A percentile compares a stretch with the other conserved stretches of the same genome.
Evolutionary conservation across 2,329 filamentous ascomycete species (phyloP).

Genomic region (Chrysoporthe deuterocubensis): DNA sequence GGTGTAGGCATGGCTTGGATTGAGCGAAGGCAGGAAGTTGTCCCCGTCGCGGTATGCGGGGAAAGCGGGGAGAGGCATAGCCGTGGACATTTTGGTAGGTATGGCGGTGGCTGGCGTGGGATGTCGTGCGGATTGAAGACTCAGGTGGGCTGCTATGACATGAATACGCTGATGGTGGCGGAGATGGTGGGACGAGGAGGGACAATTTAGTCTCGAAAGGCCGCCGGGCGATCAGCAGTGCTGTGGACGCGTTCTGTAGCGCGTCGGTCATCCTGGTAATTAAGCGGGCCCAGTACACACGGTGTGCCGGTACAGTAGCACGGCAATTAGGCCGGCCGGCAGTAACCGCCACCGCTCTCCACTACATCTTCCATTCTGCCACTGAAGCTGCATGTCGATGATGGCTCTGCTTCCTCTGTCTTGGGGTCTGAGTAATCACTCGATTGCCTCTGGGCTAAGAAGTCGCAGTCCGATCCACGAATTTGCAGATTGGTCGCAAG

Average conservation of each 20-base stretch:
- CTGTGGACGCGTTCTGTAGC: conserved; percentile 10
- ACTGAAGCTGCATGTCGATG: neutral
- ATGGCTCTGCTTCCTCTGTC: neutral
- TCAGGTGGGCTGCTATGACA: neutral
- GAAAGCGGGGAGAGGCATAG: conserved; percentile 46
- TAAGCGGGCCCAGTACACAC: neutral
- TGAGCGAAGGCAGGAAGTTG: conserved; percentile 8
- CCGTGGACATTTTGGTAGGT: conserved; percentile 37
- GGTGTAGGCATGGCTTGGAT: conserved; percentile 37
- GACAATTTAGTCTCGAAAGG: neutral
- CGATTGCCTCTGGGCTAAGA: neutral
- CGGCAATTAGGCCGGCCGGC: too few relatives aligned
- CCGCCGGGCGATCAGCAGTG: neutral
- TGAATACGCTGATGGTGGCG: neutral
- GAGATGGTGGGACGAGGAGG: neutral
- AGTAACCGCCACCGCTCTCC: neutral
- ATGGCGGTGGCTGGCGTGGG: too few relatives aligned
- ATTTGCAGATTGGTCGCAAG: neutral
- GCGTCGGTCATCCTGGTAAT: conserved; percentile 11
- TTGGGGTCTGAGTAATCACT: neutral
- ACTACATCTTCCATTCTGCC: neutral
- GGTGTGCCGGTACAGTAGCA: too few relatives aligned
- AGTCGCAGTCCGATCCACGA: neutral
- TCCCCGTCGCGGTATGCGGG: conserved; percentile 47
- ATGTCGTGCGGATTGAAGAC: neutral